A percentile compares a stretch with the other conserved stretches of the same genome.
Evolutionary conservation across 1,139 yeast genomes (phyloP).

Genomic region (Pichia sp.): DNA sequence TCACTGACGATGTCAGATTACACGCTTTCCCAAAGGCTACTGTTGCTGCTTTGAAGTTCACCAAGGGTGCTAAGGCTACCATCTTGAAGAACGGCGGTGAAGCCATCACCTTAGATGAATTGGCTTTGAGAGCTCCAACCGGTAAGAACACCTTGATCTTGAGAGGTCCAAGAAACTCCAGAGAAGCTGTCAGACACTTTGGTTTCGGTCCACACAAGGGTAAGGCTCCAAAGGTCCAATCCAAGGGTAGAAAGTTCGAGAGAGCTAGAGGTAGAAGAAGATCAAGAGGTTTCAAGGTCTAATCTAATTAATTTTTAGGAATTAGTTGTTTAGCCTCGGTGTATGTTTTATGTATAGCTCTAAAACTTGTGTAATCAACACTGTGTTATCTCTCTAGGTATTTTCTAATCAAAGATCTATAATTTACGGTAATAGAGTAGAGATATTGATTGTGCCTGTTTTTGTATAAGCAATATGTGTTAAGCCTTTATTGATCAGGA

Average conservation of each 20-base stretch:
- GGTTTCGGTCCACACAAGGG: constrained; percentile 99
- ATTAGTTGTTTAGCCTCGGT: not conserved
- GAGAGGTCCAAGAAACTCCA: constrained; percentile 98
- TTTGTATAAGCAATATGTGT: too few relatives aligned
- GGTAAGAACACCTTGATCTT: constrained; percentile 97
- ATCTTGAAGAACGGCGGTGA: constrained; percentile 99
- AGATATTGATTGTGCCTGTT: too few relatives aligned
- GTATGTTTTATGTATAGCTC: constrained; percentile 10
- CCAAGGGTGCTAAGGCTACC: constrained; percentile 98
- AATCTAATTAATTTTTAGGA: constrained; percentile 39
- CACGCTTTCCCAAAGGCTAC: constrained; percentile 93
- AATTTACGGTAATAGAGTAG: not conserved
- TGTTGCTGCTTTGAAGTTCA: constrained; percentile 98
- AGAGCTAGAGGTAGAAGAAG: constrained; percentile 99
- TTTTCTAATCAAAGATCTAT: constrained; percentile 6
- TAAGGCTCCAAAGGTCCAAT: constrained; percentile 98
- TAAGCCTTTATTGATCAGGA: too few relatives aligned
- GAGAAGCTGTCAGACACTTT: constrained; percentile 99
- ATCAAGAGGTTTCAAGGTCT: constrained; percentile 99
- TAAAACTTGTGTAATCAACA: constrained; percentile 8
- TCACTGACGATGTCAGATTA: constrained; percentile 96
- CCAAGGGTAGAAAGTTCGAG: constrained; percentile 99
- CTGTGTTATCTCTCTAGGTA: constrained; percentile 7
- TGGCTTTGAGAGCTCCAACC: constrained; percentile 98
- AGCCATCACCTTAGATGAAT: constrained; percentile 97